Base-by-base conservation (phyloP, 2,329 filamentous ascomycete species). In the Fusarium hainanense region DNA sequence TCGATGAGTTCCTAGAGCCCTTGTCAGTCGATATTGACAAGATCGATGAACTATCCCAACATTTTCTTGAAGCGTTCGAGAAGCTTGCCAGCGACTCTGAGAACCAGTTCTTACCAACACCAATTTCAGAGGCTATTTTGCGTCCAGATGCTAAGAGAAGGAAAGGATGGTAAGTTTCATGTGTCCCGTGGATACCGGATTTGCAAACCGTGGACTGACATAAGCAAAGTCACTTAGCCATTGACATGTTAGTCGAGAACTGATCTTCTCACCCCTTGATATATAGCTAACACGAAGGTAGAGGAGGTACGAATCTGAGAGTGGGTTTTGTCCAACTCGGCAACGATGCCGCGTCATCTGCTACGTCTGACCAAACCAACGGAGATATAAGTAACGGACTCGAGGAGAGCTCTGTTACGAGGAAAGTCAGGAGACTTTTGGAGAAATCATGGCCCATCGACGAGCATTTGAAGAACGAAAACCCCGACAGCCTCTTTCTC, bases 401-500 rank as follows among this genome's bases (percentile, higher is more conserved):
- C 55, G 71, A 44, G 40, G 54, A 71, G 57, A 58, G 57, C 47
- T 69, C 74, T 37, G 55, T 66, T 14, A 55, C 69, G 13, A 65
- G 75, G 23, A 84, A 84, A 44, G 82, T 91, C 32, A 83, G 83
- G 37, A 84, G 89, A 48, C 85, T 87, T 7, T 80, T 93, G 58
- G 92, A 94, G 77, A 90, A 85, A 69, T 88, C 87, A 56, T 94
- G 92, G 91, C 88, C 91, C 10, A 94, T 94, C 72, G 87, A 86
- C 49, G 88, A 93, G 43, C 87, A 90, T 57, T 80, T 94, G 67
- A 93, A 93, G 76, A 88, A 87, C 77, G 89, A 93, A 71, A 90
- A 94, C 68, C 88, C 91, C 2, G 89, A 93, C 59, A 89, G 90
- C 60, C 82, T 95, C 4, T 96, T 96, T 77, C 80, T 85, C n/a